phyloP scores from a whole-genome alignment of 257 asterid genomes.

The Nicotiana benthamiana region DNA sequence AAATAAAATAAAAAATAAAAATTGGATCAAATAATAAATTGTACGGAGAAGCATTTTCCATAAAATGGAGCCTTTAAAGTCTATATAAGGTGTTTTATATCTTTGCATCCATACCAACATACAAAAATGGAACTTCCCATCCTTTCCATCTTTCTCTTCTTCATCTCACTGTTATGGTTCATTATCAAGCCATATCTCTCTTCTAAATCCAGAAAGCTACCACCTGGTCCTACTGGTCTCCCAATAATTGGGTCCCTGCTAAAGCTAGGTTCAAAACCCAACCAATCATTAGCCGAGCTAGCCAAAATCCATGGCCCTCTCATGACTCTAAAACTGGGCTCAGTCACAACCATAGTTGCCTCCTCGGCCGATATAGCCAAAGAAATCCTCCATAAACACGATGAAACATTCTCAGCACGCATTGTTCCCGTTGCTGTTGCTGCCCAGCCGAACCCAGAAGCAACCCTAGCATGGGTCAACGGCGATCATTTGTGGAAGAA shows the following conservation, averaged over 20 bases:
- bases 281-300: not conserved
- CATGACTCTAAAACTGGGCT: conserved; percentile 9
- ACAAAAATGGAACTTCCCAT: not conserved
- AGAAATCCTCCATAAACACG: conserved; percentile 8
- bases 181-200: not conserved
- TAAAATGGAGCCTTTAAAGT: too few species aligned
- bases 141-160: not conserved
- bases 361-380: conserved; percentile 2
- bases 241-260: not conserved
- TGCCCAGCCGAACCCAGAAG: not conserved
- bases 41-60: too few species aligned
- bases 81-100: not conserved
- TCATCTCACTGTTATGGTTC: not conserved
- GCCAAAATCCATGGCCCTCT: not conserved
- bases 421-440: not conserved
- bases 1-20: too few species aligned
- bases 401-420: not conserved
- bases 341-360: not conserved
- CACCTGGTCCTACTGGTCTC: conserved; percentile 1
- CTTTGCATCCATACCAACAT: not conserved
- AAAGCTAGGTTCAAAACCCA: not conserved
- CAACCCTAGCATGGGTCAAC: not conserved
- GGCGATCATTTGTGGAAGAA: not conserved
- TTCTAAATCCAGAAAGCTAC: not conserved
- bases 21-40: too few species aligned